A percentile compares a stretch with the other conserved stretches of the same genome.
Conservation (phyloP, 176 grass and related monocot species). For the Chloris gayana region DNA sequence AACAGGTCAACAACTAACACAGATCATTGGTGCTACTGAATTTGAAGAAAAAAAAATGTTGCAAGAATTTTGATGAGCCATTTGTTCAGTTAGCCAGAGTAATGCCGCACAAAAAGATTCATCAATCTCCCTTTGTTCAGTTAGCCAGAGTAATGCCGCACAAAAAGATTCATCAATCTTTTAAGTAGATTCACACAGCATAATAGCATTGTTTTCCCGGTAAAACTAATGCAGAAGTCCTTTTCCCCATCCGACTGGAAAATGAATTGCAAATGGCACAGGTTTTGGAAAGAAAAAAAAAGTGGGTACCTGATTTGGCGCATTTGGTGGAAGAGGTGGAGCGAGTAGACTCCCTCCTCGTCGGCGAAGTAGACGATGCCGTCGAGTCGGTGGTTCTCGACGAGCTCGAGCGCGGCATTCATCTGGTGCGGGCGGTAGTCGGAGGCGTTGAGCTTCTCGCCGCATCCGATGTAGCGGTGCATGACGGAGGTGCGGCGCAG, state of each 20-base stretch:
- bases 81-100: background rate
- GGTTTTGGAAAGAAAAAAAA: no score
- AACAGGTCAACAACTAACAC: conserved; percentile 26
- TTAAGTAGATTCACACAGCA: no score
- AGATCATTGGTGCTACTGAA: background rate
- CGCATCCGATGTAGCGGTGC: conserved; percentile 80
- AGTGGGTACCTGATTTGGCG: conserved; percentile 87
- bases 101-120: no score
- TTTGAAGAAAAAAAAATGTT: background rate
- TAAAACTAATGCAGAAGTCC: no score
- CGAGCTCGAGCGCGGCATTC: conserved; percentile 77
- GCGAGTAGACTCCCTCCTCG: conserved; percentile 92
- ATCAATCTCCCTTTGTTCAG: no score
- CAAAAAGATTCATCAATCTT: no score
- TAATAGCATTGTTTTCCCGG: no score
- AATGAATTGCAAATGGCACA: no score
- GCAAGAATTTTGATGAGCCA: background rate
- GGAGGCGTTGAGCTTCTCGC: conserved; percentile 27
- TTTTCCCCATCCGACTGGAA: no score
- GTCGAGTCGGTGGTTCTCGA: conserved; percentile 82
- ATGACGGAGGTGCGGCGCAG: conserved; percentile 67
- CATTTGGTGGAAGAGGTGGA: conserved; percentile 71
- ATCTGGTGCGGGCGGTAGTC: conserved; percentile 66
- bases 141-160: no score
- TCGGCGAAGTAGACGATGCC: conserved; percentile 95